A percentile compares a stretch with the other conserved stretches of the same genome.
These are phyloP conservation scores for Heimioporus punctisporus DNA, from an alignment of 1,284 basidiomycete species.

Conservation along the genomic window DNA sequence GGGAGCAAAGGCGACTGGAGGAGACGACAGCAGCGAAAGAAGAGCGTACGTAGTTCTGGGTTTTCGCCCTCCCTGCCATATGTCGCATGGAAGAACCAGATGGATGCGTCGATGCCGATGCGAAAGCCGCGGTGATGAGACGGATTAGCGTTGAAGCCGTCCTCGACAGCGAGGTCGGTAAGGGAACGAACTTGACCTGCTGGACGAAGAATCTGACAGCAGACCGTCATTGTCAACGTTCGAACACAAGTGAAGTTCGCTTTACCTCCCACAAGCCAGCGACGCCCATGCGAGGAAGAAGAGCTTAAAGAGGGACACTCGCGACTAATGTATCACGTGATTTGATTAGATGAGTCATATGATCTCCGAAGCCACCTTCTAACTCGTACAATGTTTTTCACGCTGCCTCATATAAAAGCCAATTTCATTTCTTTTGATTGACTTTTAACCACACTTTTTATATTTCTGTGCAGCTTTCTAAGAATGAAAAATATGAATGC, in stretches of 20 bases:
- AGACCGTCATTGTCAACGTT: not conserved
- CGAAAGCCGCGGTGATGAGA: conserved; percentile 63
- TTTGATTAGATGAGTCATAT: conserved; percentile 5
- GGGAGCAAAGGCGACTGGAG: conserved; percentile 82
- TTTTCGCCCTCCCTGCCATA: conserved; percentile 79
- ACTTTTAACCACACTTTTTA: no score
- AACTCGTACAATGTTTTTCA: no score
- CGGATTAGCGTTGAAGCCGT: conserved; percentile 70
- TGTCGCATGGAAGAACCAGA: conserved; percentile 82
- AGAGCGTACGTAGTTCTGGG: conserved; percentile 73
- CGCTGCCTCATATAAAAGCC: no score
- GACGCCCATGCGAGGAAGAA: conserved; percentile 51
- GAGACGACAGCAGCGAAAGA: conserved; percentile 76
- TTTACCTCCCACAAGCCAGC: conserved; percentile 46
- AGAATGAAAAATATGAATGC: no score
- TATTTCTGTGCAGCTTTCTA: no score
- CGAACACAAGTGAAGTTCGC: not conserved
- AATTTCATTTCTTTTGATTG: no score
- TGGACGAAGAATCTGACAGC: conserved; percentile 61
- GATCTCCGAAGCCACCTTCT: not conserved
- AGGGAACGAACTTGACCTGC: conserved; percentile 64
- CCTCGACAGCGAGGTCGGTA: conserved; percentile 66
- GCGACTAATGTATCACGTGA: conserved; percentile 10
- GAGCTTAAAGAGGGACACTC: no score
- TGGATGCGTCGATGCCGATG: conserved; percentile 79